Evolutionary conservation across 805 yeast genomes (phyloP), one percentile per base, ranked within the genome.

Genomic region (Nakazawaea anatomiae): DNA sequence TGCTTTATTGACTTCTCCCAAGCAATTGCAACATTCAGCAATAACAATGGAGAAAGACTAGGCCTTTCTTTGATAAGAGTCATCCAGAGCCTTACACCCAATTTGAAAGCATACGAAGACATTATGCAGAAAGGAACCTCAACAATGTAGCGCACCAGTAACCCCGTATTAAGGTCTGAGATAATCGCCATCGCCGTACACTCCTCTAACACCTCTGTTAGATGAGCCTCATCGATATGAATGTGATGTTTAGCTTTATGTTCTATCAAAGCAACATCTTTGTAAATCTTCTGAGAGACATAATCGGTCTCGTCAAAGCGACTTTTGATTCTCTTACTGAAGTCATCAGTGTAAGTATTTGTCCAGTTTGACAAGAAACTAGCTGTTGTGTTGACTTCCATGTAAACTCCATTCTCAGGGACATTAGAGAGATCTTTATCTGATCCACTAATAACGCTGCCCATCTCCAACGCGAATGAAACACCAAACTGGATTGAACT

Each of bases 401-500:
- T 36, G 62, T 67, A 32, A 55, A 55, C 10, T 55, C 46, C 14
- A 53, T 69, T 57, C 52, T 68, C 53, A 47, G 75, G 62, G 40
- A 82, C 70, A 42, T 77, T 75, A 2, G 80, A 75, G 31, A 84
- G 65, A 58, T 87, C 94, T 42, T 83, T 70, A 58, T 89, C 95
- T 31, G 74, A 74, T 18, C 83, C 74, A n/a, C 83, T 68, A 10
- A 89, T 76, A 4, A 78, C 65, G 4, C 94, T 89, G 1, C 96
- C 96, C 83, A 89, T 78, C 57, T 88, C 94, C 52, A 91, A 70
- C 0, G 99, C 98, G 73, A 92, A 88, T 0, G 96, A 84, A 46
- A 90, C 85, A 50, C 98, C 98, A 60, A 77, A 83, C 51, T 87
- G 84, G 41, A 87, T 76, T 36, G 62, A 47, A 44, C 57, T 53